phyloP scores from a whole-genome alignment of 2,329 filamentous ascomycete genomes.

The Fusarium anthophilum region DNA sequence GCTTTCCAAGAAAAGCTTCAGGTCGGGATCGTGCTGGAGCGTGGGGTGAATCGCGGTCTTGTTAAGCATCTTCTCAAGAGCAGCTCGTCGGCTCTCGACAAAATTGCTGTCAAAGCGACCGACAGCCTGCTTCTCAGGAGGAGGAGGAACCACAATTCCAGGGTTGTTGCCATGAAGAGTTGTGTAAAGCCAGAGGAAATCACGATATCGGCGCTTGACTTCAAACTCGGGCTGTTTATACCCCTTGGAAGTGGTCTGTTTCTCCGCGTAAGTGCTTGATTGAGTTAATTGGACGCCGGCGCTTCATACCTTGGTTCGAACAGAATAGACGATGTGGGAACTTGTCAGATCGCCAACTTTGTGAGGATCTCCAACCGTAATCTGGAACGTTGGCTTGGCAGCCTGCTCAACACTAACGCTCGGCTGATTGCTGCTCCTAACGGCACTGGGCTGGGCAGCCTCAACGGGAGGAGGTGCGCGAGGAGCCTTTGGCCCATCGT shows the following conservation, averaged over 20 bases:
- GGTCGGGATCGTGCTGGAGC: conserved; percentile 89
- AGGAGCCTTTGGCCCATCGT: conserved; percentile 61
- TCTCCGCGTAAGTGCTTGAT: background rate
- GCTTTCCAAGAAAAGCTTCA: conserved; percentile 97
- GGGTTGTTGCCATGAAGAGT: conserved; percentile 94
- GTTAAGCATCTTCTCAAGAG: conserved; percentile 97
- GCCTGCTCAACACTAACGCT: conserved; percentile 94
- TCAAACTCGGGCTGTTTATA: conserved; percentile 93
- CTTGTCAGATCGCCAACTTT: conserved; percentile 97
- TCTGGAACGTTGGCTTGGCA: conserved; percentile 89
- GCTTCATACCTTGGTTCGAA: conserved; percentile 80
- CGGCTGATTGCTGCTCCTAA: conserved; percentile 68
- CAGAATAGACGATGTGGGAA: conserved; percentile 97
- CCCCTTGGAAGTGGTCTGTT: conserved; percentile 90
- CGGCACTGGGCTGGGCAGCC: conserved; percentile 61
- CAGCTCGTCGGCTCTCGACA: conserved; percentile 89
- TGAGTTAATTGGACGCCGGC: background rate
- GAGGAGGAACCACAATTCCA: conserved; percentile 92
- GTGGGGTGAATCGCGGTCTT: conserved; percentile 91
- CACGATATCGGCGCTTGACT: conserved; percentile 91
- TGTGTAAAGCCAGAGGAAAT: conserved; percentile 98
- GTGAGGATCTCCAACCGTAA: conserved; percentile 93
- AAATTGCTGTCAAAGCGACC: conserved; percentile 97
- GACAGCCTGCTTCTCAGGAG: conserved; percentile 97
- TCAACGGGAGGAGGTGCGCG: conserved; percentile 74